Evolutionary conservation across 169 alveolate species (phyloP).

Genomic region (Plasmodium ovale): DNA sequence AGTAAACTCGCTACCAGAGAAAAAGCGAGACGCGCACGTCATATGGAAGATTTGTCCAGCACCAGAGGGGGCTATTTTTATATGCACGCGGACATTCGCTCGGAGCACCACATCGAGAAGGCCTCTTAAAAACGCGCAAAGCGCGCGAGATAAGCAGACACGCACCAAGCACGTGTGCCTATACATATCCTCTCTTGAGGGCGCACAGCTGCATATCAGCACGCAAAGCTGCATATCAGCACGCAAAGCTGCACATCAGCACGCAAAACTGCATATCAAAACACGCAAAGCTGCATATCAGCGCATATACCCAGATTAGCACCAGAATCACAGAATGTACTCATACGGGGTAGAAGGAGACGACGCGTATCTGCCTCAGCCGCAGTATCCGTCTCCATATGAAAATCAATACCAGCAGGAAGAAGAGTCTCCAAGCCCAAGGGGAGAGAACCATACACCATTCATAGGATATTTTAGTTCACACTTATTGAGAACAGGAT

Average conservation of each 20-base stretch:
- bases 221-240: too few species aligned
- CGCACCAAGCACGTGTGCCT: neutral
- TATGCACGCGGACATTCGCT: too few species aligned
- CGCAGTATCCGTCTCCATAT: conserved; percentile 62
- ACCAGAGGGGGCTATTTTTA: too few species aligned
- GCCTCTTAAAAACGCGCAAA: neutral
- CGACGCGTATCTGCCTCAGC: conserved; percentile 53
- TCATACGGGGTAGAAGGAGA: conserved; percentile 71
- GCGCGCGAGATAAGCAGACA: neutral
- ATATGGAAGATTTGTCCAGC: too few species aligned
- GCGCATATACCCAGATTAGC: too few species aligned
- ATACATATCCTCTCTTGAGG: too few species aligned
- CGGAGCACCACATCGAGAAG: too few species aligned
- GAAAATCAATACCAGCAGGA: conserved; percentile 82
- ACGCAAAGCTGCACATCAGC: too few species aligned
- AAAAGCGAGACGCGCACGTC: too few species aligned
- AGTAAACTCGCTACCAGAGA: neutral
- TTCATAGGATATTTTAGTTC: conserved; percentile 86
- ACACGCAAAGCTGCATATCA: too few species aligned
- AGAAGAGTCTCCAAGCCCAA: conserved; percentile 83
- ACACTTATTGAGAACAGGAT: conserved; percentile 84
- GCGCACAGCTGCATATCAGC: too few species aligned
- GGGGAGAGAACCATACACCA: conserved; percentile 91
- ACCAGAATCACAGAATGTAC: conserved; percentile 17
- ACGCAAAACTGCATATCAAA: too few species aligned